Conservation (phyloP, 208 protist species). For the Trypanosoma cruzi region DNA sequence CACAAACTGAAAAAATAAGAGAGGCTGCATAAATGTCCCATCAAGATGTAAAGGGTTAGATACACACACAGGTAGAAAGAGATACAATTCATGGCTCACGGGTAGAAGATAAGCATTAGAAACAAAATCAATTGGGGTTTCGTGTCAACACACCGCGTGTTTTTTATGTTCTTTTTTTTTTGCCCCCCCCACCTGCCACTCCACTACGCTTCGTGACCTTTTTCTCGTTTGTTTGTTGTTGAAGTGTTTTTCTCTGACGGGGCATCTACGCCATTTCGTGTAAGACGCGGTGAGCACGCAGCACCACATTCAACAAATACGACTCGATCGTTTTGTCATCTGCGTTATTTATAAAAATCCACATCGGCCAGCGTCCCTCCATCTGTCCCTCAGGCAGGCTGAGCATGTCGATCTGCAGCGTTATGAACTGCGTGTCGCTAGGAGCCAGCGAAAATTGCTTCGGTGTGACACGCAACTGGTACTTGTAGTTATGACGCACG, state of each 20-base stretch:
- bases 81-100: too few relatives aligned
- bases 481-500: constrained; percentile 89
- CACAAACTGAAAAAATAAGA: neutral
- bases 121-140: too few relatives aligned
- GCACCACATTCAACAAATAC: constrained; percentile 81
- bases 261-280: constrained; percentile 11
- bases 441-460: constrained; percentile 74
- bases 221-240: neutral
- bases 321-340: constrained; percentile 88
- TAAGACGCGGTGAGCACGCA: constrained; percentile 68
- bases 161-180: too few relatives aligned
- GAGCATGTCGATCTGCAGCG: constrained; percentile 76
- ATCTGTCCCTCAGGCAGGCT: constrained; percentile 69
- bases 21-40: too few relatives aligned
- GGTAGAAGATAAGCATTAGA: too few relatives aligned
- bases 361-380: constrained; percentile 90
- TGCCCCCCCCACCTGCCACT: too few relatives aligned
- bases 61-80: too few relatives aligned
- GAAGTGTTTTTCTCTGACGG: neutral
- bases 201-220: neutral
- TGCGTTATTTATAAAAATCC: constrained; percentile 90
- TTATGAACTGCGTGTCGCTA: constrained; percentile 71
- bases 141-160: too few relatives aligned
- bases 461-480: constrained; percentile 72
- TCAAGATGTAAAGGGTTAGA: too few relatives aligned